Evolutionary conservation across 2,329 filamentous ascomycete genomes (phyloP), one percentile per base, ranked within the genome.

Genomic region (Bertia moriformis): DNA sequence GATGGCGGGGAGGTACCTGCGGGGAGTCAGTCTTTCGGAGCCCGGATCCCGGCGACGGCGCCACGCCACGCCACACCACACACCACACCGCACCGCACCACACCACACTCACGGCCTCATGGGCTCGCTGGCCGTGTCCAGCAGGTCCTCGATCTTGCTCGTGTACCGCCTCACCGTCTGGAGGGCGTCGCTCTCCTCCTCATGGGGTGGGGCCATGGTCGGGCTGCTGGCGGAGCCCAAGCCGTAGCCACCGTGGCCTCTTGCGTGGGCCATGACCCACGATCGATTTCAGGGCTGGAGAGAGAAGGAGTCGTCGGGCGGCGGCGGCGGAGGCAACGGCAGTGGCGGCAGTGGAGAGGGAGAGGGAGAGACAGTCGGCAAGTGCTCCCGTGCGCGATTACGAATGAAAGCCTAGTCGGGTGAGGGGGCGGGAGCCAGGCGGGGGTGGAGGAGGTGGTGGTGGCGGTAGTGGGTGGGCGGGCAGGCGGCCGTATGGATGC

Each of bases 91-190:
- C 24, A n/a, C n/a, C n/a, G n/a, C 38, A 37, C 17, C 29, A 19
- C 41, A 44, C 40, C 42, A 43, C 42, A 76, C 83, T 59, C 73
- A 98, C 83, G 91, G 91, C 71, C 94, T 96, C 49, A 96, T 64
- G 38, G 91, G 91, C 56, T 94, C 89, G 53, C 86, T 83, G 53
- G 87, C 49, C 19, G 75, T 84, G 61, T 96, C 91, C 55, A 98
- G 63, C 57, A 84, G 65, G 58, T 98, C 91, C 66, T 98, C 91
- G 48, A 98, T 89, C 72, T 95, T 96, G 78, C 84, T 94, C 39
- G 91, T 98, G 62, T 96, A 88, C 59, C 87, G 76, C 47, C 91
- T 74, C 56, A 98, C 86, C 51, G 85, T 73, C 59, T 95, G 91
- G 49, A 98, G 74, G 42, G 82, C 78, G 59, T 76, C 85, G n/a